Evolutionary conservation across 768 basidiomycete species (phyloP).

Genomic region (Suillus brevipes): DNA sequence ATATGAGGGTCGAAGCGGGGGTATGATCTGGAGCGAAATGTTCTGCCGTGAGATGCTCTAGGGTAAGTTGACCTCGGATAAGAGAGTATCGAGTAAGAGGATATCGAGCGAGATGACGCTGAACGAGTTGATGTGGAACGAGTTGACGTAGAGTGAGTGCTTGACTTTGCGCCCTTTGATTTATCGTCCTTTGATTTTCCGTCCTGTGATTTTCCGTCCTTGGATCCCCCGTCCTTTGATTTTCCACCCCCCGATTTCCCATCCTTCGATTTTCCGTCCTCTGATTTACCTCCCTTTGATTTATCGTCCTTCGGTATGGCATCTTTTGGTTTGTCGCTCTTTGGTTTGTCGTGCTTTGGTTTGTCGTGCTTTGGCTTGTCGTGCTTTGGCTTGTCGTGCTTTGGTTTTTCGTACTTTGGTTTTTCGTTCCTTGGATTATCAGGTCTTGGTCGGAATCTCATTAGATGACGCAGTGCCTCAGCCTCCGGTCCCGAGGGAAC

Average conservation of each 20-base stretch:
- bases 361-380: not conserved
- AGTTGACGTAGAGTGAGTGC: not conserved
- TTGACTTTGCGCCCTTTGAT: not conserved
- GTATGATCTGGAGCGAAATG: not conserved
- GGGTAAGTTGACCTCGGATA: not conserved
- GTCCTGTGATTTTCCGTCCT: not conserved
- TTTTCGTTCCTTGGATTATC: not conserved
- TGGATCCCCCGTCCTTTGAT: not conserved
- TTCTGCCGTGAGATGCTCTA: not conserved
- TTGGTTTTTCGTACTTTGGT: not conserved
- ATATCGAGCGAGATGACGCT: not conserved
- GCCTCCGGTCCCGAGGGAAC: not conserved
- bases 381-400: no score
- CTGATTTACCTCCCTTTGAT: no score
- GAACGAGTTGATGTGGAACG: not conserved
- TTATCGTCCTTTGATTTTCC: not conserved
- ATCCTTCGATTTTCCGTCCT: no score
- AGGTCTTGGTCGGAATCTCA: not conserved
- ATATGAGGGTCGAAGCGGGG: constrained; percentile 1
- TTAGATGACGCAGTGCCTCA: not conserved
- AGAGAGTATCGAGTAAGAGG: not conserved
- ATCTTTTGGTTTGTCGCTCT: not conserved
- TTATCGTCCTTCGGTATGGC: no score
- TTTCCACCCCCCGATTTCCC: not conserved
- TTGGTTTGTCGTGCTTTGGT: not conserved